A percentile compares a stretch with the other conserved stretches of the same genome.
phyloP scores from a whole-genome alignment of 768 basidiomycete species.

The Calocybe gangraenosa region DNA sequence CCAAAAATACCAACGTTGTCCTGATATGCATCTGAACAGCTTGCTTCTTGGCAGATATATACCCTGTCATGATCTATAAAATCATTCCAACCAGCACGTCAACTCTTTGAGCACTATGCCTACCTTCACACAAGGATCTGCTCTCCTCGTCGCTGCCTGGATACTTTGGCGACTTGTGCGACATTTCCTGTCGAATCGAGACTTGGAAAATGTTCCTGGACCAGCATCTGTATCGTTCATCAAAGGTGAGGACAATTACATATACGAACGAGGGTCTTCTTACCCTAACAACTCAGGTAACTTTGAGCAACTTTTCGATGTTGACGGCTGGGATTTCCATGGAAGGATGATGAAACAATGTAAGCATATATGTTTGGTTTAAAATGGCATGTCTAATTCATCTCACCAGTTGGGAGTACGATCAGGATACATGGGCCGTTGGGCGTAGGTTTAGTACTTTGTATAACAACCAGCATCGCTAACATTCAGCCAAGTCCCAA shows the following conservation, averaged over 20 bases:
- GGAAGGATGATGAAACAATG: conserved; percentile 11
- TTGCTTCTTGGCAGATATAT: too few relatives aligned
- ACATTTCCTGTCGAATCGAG: conserved; percentile 15
- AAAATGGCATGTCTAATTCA: not conserved
- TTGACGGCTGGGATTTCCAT: conserved; percentile 15
- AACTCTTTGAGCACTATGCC: conserved; percentile 2
- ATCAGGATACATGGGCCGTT: conserved; percentile 10
- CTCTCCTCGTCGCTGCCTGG: conserved; percentile 11
- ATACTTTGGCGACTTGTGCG: conserved; percentile 15
- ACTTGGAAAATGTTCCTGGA: conserved; percentile 32
- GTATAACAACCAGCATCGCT: not conserved
- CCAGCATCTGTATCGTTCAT: conserved; percentile 25
- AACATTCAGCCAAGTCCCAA: conserved; percentile 16
- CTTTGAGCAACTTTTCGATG: conserved; percentile 13
- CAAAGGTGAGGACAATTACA: conserved; percentile 19
- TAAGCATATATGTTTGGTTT: not conserved
- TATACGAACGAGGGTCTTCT: not conserved
- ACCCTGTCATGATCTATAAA: too few relatives aligned
- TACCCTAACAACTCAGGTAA: conserved; percentile 9
- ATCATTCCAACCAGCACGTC: too few relatives aligned
- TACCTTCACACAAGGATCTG: conserved; percentile 5
- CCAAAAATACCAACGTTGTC: too few relatives aligned
- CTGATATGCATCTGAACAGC: too few relatives aligned
- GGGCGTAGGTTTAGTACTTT: conserved; percentile 10
- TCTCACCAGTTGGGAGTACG: conserved; percentile 11